Evolutionary conservation across 1,139 yeast species (phyloP).

Genomic region (Kodamaea suecica): DNA sequence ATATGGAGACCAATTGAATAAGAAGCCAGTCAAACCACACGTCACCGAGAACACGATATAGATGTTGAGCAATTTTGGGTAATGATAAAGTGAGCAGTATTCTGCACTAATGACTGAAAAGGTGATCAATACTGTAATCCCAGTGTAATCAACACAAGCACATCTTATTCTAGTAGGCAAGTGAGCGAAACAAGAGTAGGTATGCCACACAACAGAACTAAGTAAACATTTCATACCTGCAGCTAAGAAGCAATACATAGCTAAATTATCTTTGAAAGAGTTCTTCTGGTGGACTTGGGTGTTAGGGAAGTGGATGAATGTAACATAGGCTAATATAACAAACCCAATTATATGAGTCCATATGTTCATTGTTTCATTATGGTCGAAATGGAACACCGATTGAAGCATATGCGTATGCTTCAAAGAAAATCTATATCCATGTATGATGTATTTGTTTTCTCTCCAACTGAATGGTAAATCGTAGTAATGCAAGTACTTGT

Average conservation of each 20-base stretch:
- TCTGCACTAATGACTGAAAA: constrained; percentile 89
- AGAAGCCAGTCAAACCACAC: constrained; percentile 70
- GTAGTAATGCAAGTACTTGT: constrained; percentile 64
- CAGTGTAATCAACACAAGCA: constrained; percentile 95
- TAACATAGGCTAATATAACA: constrained; percentile 52
- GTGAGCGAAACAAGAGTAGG: constrained; percentile 77
- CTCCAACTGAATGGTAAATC: constrained; percentile 92
- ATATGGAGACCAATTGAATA: constrained; percentile 85
- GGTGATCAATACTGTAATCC: constrained; percentile 84
- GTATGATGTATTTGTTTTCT: constrained; percentile 79
- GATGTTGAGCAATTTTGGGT: constrained; percentile 44
- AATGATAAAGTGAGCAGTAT: constrained; percentile 69
- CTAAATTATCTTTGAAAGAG: constrained; percentile 46
- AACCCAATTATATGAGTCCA: constrained; percentile 90
- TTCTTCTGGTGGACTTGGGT: constrained; percentile 41
- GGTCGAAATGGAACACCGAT: constrained; percentile 57
- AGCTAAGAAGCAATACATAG: constrained; percentile 60
- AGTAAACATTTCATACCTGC: constrained; percentile 76
- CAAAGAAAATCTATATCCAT: constrained; percentile 82
- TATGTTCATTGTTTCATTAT: constrained; percentile 88
- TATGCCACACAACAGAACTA: constrained; percentile 88
- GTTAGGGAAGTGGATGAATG: constrained; percentile 59
- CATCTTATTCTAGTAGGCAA: constrained; percentile 63
- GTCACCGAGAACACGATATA: constrained; percentile 61
- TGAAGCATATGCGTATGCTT: constrained; percentile 57